Base-by-base conservation (phyloP, 768 basidiomycete species). In the Wakefieldia striispora region DNA sequence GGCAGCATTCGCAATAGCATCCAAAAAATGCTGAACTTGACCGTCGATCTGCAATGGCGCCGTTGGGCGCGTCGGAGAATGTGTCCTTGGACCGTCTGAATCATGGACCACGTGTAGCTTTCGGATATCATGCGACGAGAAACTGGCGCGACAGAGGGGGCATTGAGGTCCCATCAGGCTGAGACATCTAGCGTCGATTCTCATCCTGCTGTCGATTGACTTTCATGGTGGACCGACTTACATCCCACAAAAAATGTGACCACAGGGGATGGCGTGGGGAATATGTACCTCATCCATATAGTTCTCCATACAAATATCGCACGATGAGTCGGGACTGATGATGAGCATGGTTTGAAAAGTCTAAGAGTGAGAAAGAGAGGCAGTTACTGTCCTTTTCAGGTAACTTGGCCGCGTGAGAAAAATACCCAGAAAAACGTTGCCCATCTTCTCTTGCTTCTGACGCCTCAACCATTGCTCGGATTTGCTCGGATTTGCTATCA, bases 171-270 rank as follows among this genome's bases (percentile, higher is more conserved):
- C 39, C 39, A 58, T 45, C 3, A 4, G 19, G 10, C 33, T 17
- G 27, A 58, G 51, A 42, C 56, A 58, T 17, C 57, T 57, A 27
- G 24, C 2, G 23, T 14, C 16, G 3, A 10, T 34, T 31, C 24
- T 42, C 11, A 46, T 4, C 29, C 29, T 4, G 29, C 26, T 29
- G 29, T 13, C 29, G 13, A 2, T 29, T 1, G 11, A 4, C 4
- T 4, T 16, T 16, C 1, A 29, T 13, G 29, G 5, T 29, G 16
- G 33, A 33, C 16, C 7, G 14, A 20, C 57, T 47, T 19, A 58
- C 56, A 26, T 6, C 16, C 35, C 38, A 42, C 56, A 58, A 50
- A 58, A 58, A 26, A 47, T 45, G 31, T 58, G 56, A 13, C 56
- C 56, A 12, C 51, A 58, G 3, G 35, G 2, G 27, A 58, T 47